Base-by-base conservation (phyloP, 2,329 filamentous ascomycete species). In the Davidsoniella eucalypti region DNA sequence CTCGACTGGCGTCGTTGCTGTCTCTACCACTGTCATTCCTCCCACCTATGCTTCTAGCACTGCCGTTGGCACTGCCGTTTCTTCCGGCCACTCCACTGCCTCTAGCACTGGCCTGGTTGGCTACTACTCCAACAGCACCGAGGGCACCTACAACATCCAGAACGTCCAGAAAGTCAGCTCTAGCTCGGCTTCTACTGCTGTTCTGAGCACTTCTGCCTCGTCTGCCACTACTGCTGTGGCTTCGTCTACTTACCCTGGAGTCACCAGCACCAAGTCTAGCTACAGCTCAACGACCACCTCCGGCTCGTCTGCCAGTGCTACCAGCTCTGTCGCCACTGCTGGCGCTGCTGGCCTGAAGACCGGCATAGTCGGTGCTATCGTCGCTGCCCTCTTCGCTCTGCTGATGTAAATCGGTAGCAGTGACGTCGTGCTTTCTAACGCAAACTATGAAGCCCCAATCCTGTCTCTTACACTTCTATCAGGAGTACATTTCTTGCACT, bases 311-410 rank as follows among this genome's bases (percentile, higher is more conserved):
- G 26, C 6, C 26, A 33, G 10, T 33, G 26, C 10, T 21, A 12
- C 18, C 8, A 43, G 10, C 40, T 21, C 40, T 9, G 40, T 43
- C n/a, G 38, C 41, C 26, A 53, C 51, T 10, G 43, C 51, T 16
- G 43, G 25, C 26, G 51, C 41, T 42, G 38, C 25, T n/a, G 12
- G 18, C 10, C 8, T 43, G 47, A 33, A 45, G 40, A 25, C 42
- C 8, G 37, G 47, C 47, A 10, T 46, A 17, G 23, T 50, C 42
- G 47, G 17, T 17, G 25, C 43, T 29, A 36, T 38, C 12, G 12
- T 38, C 14, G 26, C 49, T 26, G 25, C 18, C 17, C 18, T 18
- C n/a, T 43, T 25, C 18, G 17, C 40, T 21, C 40, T 43, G 40
- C 17, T 21, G 40, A 25, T 43, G 5, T 25, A 14, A 25, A 12